Conservation (phyloP, 1,284 basidiomycete species). For the Schizophyllum amplum region DNA sequence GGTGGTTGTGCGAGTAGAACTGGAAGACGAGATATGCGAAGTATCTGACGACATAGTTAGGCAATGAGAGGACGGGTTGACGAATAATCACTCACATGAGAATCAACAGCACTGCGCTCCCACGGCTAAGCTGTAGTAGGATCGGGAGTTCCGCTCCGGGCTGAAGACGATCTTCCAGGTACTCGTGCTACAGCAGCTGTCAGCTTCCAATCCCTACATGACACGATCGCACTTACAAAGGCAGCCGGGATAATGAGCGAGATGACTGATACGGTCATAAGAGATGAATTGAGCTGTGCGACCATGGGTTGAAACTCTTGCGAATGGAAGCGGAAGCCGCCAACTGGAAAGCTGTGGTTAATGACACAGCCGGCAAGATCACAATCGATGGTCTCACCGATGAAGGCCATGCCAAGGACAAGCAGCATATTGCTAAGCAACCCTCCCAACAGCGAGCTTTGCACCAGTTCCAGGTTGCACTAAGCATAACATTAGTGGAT, state of each 20-base stretch:
- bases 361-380: not conserved
- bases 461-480: slow-evolving; percentile 58
- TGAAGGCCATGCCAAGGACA: slow-evolving; percentile 56
- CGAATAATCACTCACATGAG: slow-evolving; percentile 35
- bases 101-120: slow-evolving; percentile 46
- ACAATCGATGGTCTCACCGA: slow-evolving; percentile 23
- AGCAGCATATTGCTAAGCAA: slow-evolving; percentile 60
- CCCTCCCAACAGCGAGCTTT: slow-evolving; percentile 53
- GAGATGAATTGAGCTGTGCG: slow-evolving; percentile 56
- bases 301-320: slow-evolving; percentile 56
- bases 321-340: slow-evolving; percentile 55
- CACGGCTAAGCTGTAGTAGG: slow-evolving; percentile 34
- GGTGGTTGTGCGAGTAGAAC: slow-evolving; percentile 54
- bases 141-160: slow-evolving; percentile 28
- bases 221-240: slow-evolving; percentile 35
- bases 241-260: slow-evolving; percentile 56
- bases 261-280: slow-evolving; percentile 50
- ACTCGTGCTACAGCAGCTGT: slow-evolving; percentile 26
- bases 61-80: not conserved
- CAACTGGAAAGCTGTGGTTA: slow-evolving; percentile 24
- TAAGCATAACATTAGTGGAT: slow-evolving; percentile 18
- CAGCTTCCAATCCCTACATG: too few species aligned
- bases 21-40: slow-evolving; percentile 37
- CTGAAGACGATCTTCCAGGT: slow-evolving; percentile 27
- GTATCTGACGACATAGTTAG: slow-evolving; percentile 10